Conservation (phyloP, 2,329 filamentous ascomycete genomes). For the Ceratocystis alfenasii region DNA sequence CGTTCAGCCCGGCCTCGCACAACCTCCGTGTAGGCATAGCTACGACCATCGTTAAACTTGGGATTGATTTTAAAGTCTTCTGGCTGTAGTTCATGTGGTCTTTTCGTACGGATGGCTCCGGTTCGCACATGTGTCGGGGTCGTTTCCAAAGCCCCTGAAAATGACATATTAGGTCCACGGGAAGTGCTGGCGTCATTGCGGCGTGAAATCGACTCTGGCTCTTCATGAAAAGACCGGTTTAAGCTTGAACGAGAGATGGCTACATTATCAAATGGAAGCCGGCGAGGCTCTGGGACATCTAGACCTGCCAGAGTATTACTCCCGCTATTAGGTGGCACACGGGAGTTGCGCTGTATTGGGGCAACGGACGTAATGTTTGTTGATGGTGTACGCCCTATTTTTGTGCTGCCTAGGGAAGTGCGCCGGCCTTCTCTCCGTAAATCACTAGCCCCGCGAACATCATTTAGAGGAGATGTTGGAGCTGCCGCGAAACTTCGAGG, state of each 20-base stretch:
- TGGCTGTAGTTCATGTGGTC: constrained; percentile 43
- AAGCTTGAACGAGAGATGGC: not conserved
- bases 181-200: not conserved
- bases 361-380: not conserved
- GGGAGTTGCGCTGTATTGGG: not conserved
- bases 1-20: constrained; percentile 59
- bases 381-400: not conserved
- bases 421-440: not conserved
- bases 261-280: constrained; percentile 17
- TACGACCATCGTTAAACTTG: constrained; percentile 53
- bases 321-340: not conserved
- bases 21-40: constrained; percentile 63
- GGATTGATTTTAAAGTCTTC: constrained; percentile 79
- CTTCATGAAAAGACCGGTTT: constrained; percentile 13
- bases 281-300: constrained; percentile 17
- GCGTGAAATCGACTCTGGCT: constrained; percentile 8
- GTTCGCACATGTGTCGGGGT: not conserved
- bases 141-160: not conserved
- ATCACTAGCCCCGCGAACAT: not conserved
- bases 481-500: not conserved
- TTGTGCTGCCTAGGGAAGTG: not conserved
- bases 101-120: constrained; percentile 13
- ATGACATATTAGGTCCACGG: constrained; percentile 3
- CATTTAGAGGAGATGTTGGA: not conserved
- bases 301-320: constrained; percentile 14